These are phyloP conservation scores for Umbelopsis vinacea DNA, from an alignment of 192 early-diverging fungal genomes.

Conservation along the genomic window DNA sequence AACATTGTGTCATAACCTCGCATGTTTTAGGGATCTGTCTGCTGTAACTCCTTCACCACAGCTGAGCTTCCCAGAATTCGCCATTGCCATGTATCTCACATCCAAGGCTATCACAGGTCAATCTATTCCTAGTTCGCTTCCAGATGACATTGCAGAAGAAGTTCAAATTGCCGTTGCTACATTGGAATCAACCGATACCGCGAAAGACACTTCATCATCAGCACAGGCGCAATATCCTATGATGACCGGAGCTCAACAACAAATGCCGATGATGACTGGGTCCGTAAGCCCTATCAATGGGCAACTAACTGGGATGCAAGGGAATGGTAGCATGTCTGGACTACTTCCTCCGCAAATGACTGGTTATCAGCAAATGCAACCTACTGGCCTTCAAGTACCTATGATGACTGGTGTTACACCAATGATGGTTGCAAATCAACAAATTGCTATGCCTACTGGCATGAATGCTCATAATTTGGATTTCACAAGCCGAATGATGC, in stretches of 20 bases:
- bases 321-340: background rate
- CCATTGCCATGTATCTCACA: conserved; percentile 66
- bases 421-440: background rate
- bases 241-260: conserved; percentile 30
- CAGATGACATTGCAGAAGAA: conserved; percentile 53
- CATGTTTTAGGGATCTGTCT: conserved; percentile 55
- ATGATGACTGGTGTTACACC: conserved; percentile 26
- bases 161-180: conserved; percentile 44
- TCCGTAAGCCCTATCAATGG: background rate
- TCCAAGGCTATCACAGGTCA: conserved; percentile 56
- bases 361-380: conserved; percentile 19
- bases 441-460: conserved; percentile 36
- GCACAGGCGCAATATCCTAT: conserved; percentile 26
- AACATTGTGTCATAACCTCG: background rate
- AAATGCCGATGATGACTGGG: background rate
- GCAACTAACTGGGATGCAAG: conserved; percentile 1
- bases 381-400: conserved; percentile 6
- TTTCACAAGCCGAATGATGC: conserved; percentile 48
- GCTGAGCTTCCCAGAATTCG: conserved; percentile 65
- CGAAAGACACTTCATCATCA: background rate
- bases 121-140: conserved; percentile 50
- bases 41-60: conserved; percentile 50
- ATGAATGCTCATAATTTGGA: conserved; percentile 36
- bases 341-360: background rate
- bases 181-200: conserved; percentile 32